Evolutionary conservation across 208 protist genomes (phyloP).

Genomic region (Blastocrithidia nonstop): DNA sequence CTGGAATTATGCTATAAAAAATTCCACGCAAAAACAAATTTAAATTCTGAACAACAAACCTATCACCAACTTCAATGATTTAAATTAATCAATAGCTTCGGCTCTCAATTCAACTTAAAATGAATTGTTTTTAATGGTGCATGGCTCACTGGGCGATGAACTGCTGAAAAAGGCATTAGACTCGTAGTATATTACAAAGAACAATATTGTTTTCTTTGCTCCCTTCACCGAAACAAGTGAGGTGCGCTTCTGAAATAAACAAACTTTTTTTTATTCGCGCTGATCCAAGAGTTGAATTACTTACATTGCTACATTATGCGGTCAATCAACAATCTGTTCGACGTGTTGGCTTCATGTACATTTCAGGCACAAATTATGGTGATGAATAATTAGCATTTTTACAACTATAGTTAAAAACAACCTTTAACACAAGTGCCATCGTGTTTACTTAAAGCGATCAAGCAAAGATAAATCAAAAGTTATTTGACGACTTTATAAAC

Average conservation of each 20-base stretch:
- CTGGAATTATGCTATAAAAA: too few species aligned
- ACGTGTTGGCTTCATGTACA: constrained; percentile 42
- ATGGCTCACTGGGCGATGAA: too few species aligned
- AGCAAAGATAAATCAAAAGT: constrained; percentile 4
- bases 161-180: too few species aligned
- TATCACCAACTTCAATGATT: too few species aligned
- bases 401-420: neutral
- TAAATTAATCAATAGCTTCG: too few species aligned
- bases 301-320: constrained; percentile 12
- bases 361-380: constrained; percentile 14
- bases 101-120: too few species aligned
- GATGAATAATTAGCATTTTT: constrained; percentile 9
- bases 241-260: constrained; percentile 16
- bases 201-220: too few species aligned
- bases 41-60: too few species aligned
- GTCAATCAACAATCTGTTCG: constrained; percentile 5
- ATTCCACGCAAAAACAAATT: too few species aligned
- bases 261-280: constrained; percentile 22
- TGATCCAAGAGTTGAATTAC: constrained; percentile 16
- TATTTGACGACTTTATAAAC: constrained; percentile 23
- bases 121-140: too few species aligned
- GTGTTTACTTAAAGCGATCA: constrained; percentile 11
- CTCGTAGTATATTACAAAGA: too few species aligned
- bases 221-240: too few species aligned
- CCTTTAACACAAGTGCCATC: constrained; percentile 1